Percentiles rank a stretch among this genome's conserved stretches.
Evolutionary conservation across 257 asterid genomes (phyloP).

Genomic region (Solanum tarijense): DNA sequence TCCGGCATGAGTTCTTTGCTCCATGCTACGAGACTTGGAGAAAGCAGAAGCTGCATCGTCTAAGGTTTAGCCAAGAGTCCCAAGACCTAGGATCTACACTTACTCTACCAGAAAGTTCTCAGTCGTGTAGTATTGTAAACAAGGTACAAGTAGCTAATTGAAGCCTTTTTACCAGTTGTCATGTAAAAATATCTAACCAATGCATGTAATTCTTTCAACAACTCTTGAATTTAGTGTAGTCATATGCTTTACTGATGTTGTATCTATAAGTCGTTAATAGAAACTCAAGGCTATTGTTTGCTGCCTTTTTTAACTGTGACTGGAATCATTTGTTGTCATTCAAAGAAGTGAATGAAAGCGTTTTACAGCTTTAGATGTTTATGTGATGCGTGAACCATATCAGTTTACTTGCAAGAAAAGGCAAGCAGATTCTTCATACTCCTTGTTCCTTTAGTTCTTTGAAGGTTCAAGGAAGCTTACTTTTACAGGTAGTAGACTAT

Average conservation of each 20-base stretch:
- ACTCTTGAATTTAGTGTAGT: neutral
- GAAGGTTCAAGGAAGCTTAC: neutral
- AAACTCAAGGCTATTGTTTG: neutral
- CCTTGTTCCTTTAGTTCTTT: neutral
- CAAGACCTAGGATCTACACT: conserved; percentile 5
- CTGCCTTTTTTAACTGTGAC: neutral
- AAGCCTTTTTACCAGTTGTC: neutral
- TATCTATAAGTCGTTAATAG: neutral
- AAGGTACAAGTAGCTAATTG: neutral
- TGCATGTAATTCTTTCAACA: neutral
- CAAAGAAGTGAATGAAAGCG: neutral
- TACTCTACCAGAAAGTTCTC: conserved; percentile 12
- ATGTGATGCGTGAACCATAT: neutral
- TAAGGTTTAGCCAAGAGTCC: conserved; percentile 20
- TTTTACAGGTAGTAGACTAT: neutral
- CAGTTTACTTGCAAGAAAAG: neutral
- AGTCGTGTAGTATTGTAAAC: conserved; percentile 7
- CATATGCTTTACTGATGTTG: neutral
- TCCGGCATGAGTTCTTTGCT: conserved; percentile 53
- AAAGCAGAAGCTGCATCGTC: conserved; percentile 40
- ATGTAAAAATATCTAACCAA: neutral
- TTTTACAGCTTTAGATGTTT: neutral
- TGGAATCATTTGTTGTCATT: neutral
- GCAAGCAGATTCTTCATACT: neutral
- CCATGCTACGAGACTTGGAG: conserved; percentile 42